Conservation (phyloP, 139 green algal species). For the Mesostigma viride region DNA sequence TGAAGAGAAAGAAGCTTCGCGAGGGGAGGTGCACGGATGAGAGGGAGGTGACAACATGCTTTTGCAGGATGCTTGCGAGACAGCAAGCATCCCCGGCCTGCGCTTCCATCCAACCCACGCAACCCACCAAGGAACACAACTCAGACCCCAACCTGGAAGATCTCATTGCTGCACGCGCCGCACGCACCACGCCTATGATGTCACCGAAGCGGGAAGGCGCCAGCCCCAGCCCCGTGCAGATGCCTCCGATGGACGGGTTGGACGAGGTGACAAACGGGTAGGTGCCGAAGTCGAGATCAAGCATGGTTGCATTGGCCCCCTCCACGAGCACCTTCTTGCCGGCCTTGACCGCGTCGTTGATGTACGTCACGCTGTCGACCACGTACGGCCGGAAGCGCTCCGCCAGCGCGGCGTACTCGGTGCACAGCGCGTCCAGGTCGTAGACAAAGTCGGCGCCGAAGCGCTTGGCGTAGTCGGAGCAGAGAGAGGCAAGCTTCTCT, state of each 20-base stretch:
- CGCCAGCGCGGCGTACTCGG: conserved; percentile 35
- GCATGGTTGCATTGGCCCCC: conserved; percentile 96
- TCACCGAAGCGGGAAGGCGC: conserved; percentile 72
- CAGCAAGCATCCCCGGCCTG: too few species aligned
- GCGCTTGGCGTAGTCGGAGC: background rate
- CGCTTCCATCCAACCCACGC: too few species aligned
- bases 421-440: conserved; percentile 46
- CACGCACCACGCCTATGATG: conserved; percentile 84
- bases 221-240: conserved; percentile 82
- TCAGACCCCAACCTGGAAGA: too few species aligned
- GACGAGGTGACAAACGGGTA: conserved; percentile 98
- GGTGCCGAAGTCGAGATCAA: conserved; percentile 97
- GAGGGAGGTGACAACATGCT: too few species aligned
- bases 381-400: conserved; percentile 58
- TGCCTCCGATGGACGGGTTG: conserved; percentile 90
- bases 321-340: conserved; percentile 90
- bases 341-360: conserved; percentile 31
- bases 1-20: too few species aligned
- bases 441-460: background rate
- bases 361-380: conserved; percentile 52
- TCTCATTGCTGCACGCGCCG: too few species aligned
- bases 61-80: too few species aligned
- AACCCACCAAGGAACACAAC: too few species aligned
- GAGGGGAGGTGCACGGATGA: too few species aligned
- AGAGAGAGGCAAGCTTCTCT: background rate